These are phyloP conservation scores for Zea luxurians DNA, from an alignment of 176 grass and related monocot species.

Conservation along the genomic window DNA sequence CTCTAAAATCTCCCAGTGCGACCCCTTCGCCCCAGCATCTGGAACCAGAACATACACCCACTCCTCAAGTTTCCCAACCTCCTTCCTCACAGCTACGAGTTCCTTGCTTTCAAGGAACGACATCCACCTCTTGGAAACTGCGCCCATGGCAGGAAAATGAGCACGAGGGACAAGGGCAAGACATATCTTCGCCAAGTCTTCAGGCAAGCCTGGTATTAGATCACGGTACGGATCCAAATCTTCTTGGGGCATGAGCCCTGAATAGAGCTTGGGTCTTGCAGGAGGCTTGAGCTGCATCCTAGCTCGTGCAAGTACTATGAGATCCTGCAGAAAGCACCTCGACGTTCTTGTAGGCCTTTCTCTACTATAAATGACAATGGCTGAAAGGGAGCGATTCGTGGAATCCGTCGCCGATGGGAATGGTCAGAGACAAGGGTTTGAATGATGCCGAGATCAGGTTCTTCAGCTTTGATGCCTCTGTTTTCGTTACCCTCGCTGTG, in stretches of 20 bases:
- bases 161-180: constrained; percentile 69
- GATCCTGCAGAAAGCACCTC: constrained; percentile 40
- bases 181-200: constrained; percentile 83
- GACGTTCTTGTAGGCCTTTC: constrained; percentile 28
- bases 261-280: constrained; percentile 52
- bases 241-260: constrained; percentile 13
- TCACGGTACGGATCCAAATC: constrained; percentile 38
- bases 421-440: constrained; percentile 72
- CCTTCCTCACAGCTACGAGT: constrained; percentile 68
- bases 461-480: constrained; percentile 64
- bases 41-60: constrained; percentile 69
- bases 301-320: constrained; percentile 42
- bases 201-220: constrained; percentile 87
- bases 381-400: constrained; percentile 69
- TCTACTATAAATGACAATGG: constrained; percentile 61
- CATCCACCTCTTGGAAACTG: constrained; percentile 89
- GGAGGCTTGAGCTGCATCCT: constrained; percentile 41
- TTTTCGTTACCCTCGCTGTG: constrained; percentile 54
- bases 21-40: constrained; percentile 49
- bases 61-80: constrained; percentile 68
- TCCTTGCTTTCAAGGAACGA: constrained; percentile 85
- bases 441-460: constrained; percentile 71
- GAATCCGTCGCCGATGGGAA: constrained; percentile 83
- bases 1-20: constrained; percentile 71
- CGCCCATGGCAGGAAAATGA: constrained; percentile 63